Evolutionary conservation across 1,139 yeast genomes (phyloP).

Genomic region (Keqinozyma sinolaborantium): DNA sequence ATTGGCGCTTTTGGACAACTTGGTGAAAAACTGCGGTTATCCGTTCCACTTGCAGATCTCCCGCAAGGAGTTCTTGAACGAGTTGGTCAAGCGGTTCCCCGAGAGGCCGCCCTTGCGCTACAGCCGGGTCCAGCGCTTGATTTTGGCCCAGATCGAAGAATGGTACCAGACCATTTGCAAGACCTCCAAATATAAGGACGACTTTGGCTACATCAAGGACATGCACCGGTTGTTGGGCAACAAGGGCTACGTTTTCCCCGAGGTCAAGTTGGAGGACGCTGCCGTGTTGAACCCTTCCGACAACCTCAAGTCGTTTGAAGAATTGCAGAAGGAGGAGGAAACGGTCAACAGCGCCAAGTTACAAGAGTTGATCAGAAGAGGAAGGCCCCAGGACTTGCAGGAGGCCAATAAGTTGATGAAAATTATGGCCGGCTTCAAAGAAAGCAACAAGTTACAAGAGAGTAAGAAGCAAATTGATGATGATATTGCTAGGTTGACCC

Average conservation of each 20-base stretch:
- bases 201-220: slow-evolving; percentile 86
- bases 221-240: slow-evolving; percentile 89
- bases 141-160: slow-evolving; percentile 89
- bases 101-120: slow-evolving; percentile 90
- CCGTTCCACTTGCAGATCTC: slow-evolving; percentile 95
- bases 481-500: slow-evolving; percentile 78
- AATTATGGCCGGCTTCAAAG: slow-evolving; percentile 96
- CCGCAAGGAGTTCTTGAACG: slow-evolving; percentile 90
- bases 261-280: slow-evolving; percentile 83
- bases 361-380: slow-evolving; percentile 92
- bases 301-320: slow-evolving; percentile 82
- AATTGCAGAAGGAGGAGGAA: slow-evolving; percentile 87
- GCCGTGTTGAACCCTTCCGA: slow-evolving; percentile 94
- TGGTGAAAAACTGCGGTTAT: slow-evolving; percentile 96
- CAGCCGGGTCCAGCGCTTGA: slow-evolving; percentile 76
- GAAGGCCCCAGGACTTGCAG: slow-evolving; percentile 90
- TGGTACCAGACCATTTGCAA: slow-evolving; percentile 96
- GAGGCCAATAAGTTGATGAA: slow-evolving; percentile 97
- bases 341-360: slow-evolving; percentile 91
- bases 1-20: slow-evolving; percentile 65
- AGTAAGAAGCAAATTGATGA: slow-evolving; percentile 78
- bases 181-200: slow-evolving; percentile 87
- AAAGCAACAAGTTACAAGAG: slow-evolving; percentile 58
- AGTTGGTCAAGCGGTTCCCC: slow-evolving; percentile 88
- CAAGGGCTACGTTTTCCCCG: slow-evolving; percentile 91